A percentile compares a stretch with the other conserved stretches of the same genome.
These are phyloP conservation scores for Phalaenopsis equestris DNA, from an alignment of 106 monocot genomes.

Conservation along the genomic window DNA sequence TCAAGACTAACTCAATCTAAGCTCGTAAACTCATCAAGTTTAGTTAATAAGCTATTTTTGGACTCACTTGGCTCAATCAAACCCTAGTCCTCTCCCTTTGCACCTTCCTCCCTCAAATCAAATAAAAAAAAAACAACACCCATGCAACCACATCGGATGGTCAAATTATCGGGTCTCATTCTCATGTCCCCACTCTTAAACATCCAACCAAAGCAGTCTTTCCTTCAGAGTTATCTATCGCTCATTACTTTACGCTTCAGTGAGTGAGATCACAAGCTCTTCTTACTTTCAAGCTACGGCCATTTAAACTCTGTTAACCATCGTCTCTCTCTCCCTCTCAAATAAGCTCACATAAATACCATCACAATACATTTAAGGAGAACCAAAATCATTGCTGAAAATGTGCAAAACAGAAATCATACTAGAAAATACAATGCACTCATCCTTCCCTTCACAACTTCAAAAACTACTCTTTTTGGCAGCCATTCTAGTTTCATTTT, in stretches of 20 bases:
- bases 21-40: too few relatives aligned
- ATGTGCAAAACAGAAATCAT: not conserved
- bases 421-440: not conserved
- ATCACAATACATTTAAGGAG: not conserved
- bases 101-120: too few relatives aligned
- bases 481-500: not conserved
- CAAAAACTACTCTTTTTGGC: not conserved
- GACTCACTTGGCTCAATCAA: too few relatives aligned
- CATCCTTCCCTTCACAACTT: not conserved
- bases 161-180: not conserved
- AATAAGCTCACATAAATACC: not conserved
- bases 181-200: not conserved
- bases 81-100: too few relatives aligned
- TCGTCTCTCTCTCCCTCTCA: not conserved
- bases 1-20: too few relatives aligned
- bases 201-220: not conserved
- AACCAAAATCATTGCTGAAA: not conserved
- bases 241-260: not conserved
- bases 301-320: not conserved
- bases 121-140: too few relatives aligned
- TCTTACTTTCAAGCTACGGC: slow-evolving; percentile 6
- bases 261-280: not conserved
- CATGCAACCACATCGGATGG: too few relatives aligned
- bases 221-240: not conserved
- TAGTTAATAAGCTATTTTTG: too few relatives aligned